Base-by-base conservation (phyloP, 2,329 filamentous ascomycete species). In the Emericellopsis atlantica region DNA sequence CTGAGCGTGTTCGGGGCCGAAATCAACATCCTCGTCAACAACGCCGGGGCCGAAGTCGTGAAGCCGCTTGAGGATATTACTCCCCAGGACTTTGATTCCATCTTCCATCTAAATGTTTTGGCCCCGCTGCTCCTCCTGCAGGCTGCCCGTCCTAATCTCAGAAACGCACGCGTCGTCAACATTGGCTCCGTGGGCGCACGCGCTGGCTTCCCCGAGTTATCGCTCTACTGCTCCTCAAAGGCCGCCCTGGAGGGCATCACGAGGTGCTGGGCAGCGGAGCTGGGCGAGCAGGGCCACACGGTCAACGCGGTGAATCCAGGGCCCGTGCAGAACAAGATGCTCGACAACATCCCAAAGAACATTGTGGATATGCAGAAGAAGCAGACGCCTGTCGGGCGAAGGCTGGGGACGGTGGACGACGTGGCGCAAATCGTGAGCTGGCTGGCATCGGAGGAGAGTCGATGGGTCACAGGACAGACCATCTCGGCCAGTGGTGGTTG, bases 241-340 rank as follows among this genome's bases (percentile, higher is more conserved):
- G 73, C 72, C 1, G 77, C 74, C 6, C 52, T 81, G 14, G 76
- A 81, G 52, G 72, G 67, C 0, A 53, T 80, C 41, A 81, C 77
- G 9, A 60, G 75, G 6, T 67, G 62, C 36, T 74, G 74, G 66
- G 76, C 78, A 0, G 62, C 64, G 0, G 76, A 81, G 54, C 57
- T 81, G 8, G 76, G 76, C 0, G 51, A 45, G 4, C 56, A 66
- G 43, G 74, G 76, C 0, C 72, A 72, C 43, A 80, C 76, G 1
- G 76, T 78, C 22, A 82, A 81, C 47, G 63, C 66, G 1, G 69
- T 81, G 3, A 69, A 69, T 16, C 74, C 76, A 0, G 77, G 77
- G 0, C 74, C 76, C 0, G 70, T 77, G 6, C 56, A 70, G 54
- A 77, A 65, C 24, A 73, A 76, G 7, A 68, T 81, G 66, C 51